Base-by-base conservation (phyloP, 208 protist genomes). In the Strigomonas galati region DNA sequence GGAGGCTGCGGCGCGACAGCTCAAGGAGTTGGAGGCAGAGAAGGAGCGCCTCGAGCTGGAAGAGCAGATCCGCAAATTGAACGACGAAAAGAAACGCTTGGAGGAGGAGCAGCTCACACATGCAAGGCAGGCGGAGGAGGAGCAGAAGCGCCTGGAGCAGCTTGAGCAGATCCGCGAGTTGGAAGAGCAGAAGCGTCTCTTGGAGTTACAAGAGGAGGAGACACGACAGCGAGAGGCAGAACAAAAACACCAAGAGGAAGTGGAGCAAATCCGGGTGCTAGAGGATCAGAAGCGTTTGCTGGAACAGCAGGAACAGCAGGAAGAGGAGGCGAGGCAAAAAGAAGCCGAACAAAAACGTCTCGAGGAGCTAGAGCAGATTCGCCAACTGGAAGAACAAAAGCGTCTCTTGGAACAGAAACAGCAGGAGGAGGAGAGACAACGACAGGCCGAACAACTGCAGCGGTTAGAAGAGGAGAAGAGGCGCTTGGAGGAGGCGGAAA, bases 401-500 rank as follows among this genome's bases (percentile, higher is more conserved):
- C n/a, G 44, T 27, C 15, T 32, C 24, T 23, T 65, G 26, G 49
- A 44, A 24, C 23, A 61, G 55, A 28, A 59, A 48, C 17, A 48
- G 62, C 52, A 17, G 35, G 43, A 63, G 27, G 44, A 32, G 52
- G 35, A 56, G 31, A 31, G 37, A 10, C 55, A 65, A 37, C 30
- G 30, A 24, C 44, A 49, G 55, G 66, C 32, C 55, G 55, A 67
- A 17, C 52, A 26, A 1, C 60, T 44, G 21, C 67, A 64, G 55
- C 21, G 24, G 37, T 12, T 21, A 52, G 61, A 65, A 1, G 30
- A n/a, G 46, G 44, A 73, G 28, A 27, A 57, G 48, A 49, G 44
- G 9, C 62, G 72, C n/a, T 1, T 44, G 7, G 64, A 21, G n/a
- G 55, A 73, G 51, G 69, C 59, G 48, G 40, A 46, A 27, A 68